Base-by-base conservation (phyloP, 2,329 filamentous ascomycete species). In the Pyrenophora teres region DNA sequence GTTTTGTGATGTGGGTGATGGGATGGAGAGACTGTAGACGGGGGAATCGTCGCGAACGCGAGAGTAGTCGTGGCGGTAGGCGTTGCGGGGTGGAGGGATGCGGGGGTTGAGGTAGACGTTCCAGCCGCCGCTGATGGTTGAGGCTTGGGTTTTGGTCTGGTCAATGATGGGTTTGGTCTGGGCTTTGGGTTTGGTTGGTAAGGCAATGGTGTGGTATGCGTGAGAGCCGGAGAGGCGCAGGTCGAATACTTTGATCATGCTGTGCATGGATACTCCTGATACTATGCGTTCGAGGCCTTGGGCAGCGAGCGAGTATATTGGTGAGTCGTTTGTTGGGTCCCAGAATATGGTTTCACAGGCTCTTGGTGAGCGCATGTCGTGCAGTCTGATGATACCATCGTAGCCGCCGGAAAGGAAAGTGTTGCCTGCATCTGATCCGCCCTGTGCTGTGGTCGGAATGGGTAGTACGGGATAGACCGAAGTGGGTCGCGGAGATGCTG, bases 171-270 rank as follows among this genome's bases (percentile, higher is more conserved):
- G 19, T 6, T 62, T 65, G 44, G 52, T 16, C 45, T 46, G 6
- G 1, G 19, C 19, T 40, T 51, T 42, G 4, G 40, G 23, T 23
- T 50, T 50, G 1, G 62, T 16, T 1, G 62, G 47, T 1, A 63
- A 45, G n/a, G 73, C 58, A 16, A 72, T 59, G 40, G 61, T 57
- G 18, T 69, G 68, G 52, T 79, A 80, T 1, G 70, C 57, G 36
- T 73, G 69, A 2, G 73, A 74, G 25, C 76, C 75, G 0, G 74
- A 60, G 62, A 84, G 74, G 19, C 85, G 82, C 37, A 87, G 65
- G 59, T 88, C 84, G 57, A 85, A 87, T 4, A 86, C 73, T 59
- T 87, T 87, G 38, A 87, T 70, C 43, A 86, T 75, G 38, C 78
- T 80, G 65, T 87, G 81, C 41, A 80, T 77, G 3, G 80, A 79